These are phyloP conservation scores for Pseudocercospora eumusae DNA, from an alignment of 2,329 filamentous ascomycete genomes.

Conservation along the genomic window DNA sequence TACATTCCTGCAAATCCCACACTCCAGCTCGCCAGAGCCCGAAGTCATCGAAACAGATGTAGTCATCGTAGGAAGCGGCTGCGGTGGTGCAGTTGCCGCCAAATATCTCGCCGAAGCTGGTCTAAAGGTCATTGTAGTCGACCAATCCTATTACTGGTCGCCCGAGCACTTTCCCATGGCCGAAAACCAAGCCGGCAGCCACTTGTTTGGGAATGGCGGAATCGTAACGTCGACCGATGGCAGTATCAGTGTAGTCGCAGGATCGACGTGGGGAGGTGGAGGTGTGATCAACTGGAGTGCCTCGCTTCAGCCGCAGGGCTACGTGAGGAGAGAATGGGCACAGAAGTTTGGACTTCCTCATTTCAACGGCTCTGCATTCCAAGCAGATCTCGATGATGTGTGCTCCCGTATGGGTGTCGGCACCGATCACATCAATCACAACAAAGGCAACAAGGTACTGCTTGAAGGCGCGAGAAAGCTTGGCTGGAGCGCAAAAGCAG, in stretches of 20 bases:
- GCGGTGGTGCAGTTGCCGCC: conserved; percentile 78
- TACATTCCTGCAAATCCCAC: conserved; percentile 62
- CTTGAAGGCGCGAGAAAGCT: conserved; percentile 73
- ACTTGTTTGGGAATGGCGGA: conserved; percentile 71
- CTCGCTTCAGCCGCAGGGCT: conserved; percentile 68
- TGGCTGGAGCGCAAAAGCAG: conserved; percentile 67
- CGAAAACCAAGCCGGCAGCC: conserved; percentile 58
- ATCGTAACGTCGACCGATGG: conserved; percentile 54
- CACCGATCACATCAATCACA: conserved; percentile 67
- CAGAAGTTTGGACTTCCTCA: conserved; percentile 64
- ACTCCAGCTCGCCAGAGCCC: conserved; percentile 41
- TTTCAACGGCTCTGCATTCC: conserved; percentile 72
- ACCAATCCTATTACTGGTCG: conserved; percentile 77
- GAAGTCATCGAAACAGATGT: conserved; percentile 75
- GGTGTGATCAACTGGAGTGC: conserved; percentile 85
- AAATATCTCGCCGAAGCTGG: conserved; percentile 79
- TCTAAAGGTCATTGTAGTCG: conserved; percentile 73
- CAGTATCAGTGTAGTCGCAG: conserved; percentile 63
- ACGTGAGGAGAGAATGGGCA: conserved; percentile 80
- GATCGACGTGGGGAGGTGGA: conserved; percentile 75
- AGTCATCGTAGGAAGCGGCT: conserved; percentile 83
- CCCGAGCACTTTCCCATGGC: conserved; percentile 74
- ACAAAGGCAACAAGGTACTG: conserved; percentile 69
- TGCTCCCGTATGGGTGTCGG: conserved; percentile 77
- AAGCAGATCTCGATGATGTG: conserved; percentile 76